These are phyloP conservation scores for Talinum fruticosum DNA, from an alignment of 148 eudicot species.

Conservation along the genomic window DNA sequence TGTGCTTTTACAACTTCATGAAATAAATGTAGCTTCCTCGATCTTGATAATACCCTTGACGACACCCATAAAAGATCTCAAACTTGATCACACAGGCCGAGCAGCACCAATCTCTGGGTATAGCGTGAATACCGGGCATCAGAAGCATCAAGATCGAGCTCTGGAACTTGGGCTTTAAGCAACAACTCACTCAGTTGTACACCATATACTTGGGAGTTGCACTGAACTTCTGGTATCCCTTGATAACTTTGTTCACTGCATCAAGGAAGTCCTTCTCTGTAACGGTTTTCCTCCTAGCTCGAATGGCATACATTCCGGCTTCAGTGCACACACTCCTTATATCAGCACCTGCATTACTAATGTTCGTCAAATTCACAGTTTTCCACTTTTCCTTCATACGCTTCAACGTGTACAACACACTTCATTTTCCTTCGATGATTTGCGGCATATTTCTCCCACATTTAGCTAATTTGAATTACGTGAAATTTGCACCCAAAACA, in stretches of 20 bases:
- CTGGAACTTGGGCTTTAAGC: neutral
- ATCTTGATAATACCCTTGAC: neutral
- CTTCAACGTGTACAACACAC: neutral
- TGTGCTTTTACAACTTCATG: neutral
- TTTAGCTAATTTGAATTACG: neutral
- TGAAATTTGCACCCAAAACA: too few relatives aligned
- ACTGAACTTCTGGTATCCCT: constrained; percentile 97
- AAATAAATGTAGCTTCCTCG: neutral
- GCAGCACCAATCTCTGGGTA: neutral
- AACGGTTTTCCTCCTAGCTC: constrained; percentile 88
- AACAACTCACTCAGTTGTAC: constrained; percentile 49
- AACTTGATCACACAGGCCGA: neutral
- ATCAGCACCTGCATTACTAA: constrained; percentile 67
- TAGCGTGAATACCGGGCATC: neutral
- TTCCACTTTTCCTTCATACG: neutral
- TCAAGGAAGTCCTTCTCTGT: constrained; percentile 95
- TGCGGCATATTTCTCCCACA: neutral
- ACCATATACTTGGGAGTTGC: constrained; percentile 98
- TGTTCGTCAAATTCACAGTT: neutral
- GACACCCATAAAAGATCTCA: neutral
- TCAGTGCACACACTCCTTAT: constrained; percentile 96
- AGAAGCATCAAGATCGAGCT: neutral
- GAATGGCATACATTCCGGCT: constrained; percentile 92
- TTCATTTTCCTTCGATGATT: neutral
- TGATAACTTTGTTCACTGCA: constrained; percentile 97